A percentile compares a stretch with the other conserved stretches of the same genome.
These are phyloP conservation scores for Thelonectria rubi DNA, from an alignment of 2,329 filamentous ascomycete genomes.

Conservation along the genomic window DNA sequence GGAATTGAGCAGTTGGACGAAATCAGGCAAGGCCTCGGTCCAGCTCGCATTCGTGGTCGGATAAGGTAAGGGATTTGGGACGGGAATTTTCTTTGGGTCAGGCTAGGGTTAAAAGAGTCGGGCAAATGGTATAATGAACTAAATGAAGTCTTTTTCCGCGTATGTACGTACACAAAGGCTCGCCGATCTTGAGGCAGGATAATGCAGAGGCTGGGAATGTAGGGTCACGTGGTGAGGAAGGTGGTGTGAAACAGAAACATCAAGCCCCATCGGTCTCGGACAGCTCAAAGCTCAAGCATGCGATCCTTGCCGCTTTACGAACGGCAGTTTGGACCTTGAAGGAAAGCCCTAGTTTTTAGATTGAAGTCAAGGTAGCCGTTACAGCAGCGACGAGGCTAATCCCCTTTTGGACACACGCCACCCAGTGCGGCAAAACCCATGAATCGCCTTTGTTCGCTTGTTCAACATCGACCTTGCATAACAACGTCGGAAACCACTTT, in stretches of 20 bases:
- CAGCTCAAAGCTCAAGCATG: neutral
- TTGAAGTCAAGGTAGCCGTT: too few species aligned
- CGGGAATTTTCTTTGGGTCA: neutral
- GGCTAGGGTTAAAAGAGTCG: conserved; percentile 9
- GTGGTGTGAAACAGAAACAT: conserved; percentile 13
- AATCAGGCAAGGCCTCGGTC: conserved; percentile 81
- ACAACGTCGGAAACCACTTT: conserved; percentile 28
- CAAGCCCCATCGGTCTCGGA: neutral
- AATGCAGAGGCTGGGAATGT: neutral
- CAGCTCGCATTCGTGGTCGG: conserved; percentile 66
- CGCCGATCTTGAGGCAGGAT: neutral
- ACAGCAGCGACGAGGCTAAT: conserved; percentile 12
- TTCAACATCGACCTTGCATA: conserved; percentile 6
- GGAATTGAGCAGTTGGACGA: conserved; percentile 93
- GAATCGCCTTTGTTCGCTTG: neutral
- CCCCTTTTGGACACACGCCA: conserved; percentile 13
- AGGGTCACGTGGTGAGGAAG: conserved; percentile 32
- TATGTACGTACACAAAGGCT: neutral
- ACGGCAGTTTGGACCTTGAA: too few species aligned
- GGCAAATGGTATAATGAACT: conserved; percentile 22
- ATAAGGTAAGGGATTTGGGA: conserved; percentile 28
- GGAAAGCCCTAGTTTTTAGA: too few species aligned
- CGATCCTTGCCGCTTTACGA: conserved; percentile 1
- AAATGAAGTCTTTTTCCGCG: conserved; percentile 26
- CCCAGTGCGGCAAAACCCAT: conserved; percentile 12